Percentiles rank a stretch among this genome's conserved stretches.
phyloP scores from a whole-genome alignment of 2,329 filamentous ascomycete genomes.

The Cercospora sesami region DNA sequence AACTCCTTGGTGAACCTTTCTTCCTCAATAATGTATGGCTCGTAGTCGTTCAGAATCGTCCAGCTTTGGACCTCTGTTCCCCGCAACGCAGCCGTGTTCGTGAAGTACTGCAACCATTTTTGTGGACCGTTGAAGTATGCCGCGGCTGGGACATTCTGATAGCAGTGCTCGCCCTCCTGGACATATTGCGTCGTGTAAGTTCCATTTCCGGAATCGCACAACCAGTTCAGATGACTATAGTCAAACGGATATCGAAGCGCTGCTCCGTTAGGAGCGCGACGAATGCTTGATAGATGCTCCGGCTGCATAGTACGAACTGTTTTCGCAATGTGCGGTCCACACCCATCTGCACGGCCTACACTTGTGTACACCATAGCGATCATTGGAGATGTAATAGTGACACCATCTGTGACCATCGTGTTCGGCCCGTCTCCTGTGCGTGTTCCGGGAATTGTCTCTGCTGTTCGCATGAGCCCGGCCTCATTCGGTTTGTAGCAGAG shows the following conservation, averaged over 20 bases:
- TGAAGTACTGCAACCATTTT: slow-evolving; percentile 8
- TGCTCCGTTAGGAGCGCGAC: slow-evolving; percentile 21
- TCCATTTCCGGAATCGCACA: slow-evolving; percentile 23
- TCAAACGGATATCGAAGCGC: slow-evolving; percentile 26
- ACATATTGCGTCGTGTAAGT: slow-evolving; percentile 23
- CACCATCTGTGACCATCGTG: slow-evolving; percentile 29
- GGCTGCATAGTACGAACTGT: slow-evolving; percentile 28
- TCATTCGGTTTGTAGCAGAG: background rate
- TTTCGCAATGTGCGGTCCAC: slow-evolving; percentile 26
- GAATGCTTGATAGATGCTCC: slow-evolving; percentile 26
- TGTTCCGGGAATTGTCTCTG: background rate
- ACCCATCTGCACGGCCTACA: slow-evolving; percentile 26
- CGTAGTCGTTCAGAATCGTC: slow-evolving; percentile 30
- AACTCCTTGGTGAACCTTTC: slow-evolving; percentile 10
- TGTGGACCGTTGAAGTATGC: slow-evolving; percentile 27
- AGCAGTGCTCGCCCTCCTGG: slow-evolving; percentile 23
- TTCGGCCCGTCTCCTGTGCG: slow-evolving; percentile 18
- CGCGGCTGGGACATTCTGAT: slow-evolving; percentile 30
- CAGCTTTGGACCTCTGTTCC: background rate
- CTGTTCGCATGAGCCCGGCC: background rate
- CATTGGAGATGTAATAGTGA: slow-evolving; percentile 31
- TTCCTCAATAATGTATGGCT: slow-evolving; percentile 25
- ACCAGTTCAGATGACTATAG: slow-evolving; percentile 32
- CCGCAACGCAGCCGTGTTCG: background rate
- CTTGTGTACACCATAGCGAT: slow-evolving; percentile 25